These are phyloP conservation scores for Clathrus columnatus DNA, from an alignment of 768 basidiomycete genomes.

Conservation along the genomic window DNA sequence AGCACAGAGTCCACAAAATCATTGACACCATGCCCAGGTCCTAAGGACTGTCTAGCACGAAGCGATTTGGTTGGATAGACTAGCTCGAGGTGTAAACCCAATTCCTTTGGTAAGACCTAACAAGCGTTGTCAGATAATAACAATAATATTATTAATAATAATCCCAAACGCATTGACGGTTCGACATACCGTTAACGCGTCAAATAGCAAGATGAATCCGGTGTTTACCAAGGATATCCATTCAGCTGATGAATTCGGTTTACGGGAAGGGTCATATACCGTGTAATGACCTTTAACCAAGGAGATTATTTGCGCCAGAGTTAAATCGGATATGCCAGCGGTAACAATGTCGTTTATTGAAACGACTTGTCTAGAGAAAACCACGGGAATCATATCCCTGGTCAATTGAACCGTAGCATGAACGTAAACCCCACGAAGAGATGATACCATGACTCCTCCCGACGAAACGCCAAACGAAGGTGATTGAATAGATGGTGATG, in stretches of 20 bases:
- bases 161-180: too few species aligned
- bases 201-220: slow-evolving; percentile 56
- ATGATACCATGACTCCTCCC: slow-evolving; percentile 74
- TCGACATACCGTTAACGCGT: slow-evolving; percentile 70
- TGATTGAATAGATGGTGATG: slow-evolving; percentile 63
- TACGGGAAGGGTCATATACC: slow-evolving; percentile 24
- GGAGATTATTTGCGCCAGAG: slow-evolving; percentile 66
- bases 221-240: slow-evolving; percentile 18
- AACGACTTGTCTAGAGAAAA: slow-evolving; percentile 66
- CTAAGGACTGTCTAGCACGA: slow-evolving; percentile 32
- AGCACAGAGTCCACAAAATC: slow-evolving; percentile 77
- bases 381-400: slow-evolving; percentile 82
- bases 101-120: slow-evolving; percentile 47
- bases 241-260: slow-evolving; percentile 17
- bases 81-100: slow-evolving; percentile 79
- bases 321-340: slow-evolving; percentile 77
- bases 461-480: slow-evolving; percentile 32
- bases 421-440: slow-evolving; percentile 82
- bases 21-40: slow-evolving; percentile 64
- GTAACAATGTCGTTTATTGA: slow-evolving; percentile 60
- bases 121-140: slow-evolving; percentile 1
- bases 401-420: slow-evolving; percentile 88
- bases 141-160: slow-evolving; percentile 4
- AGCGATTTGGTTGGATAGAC: slow-evolving; percentile 58
- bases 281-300: slow-evolving; percentile 49